Conservation (phyloP, 1,284 basidiomycete species). For the Stygiomarasmius scandens region DNA sequence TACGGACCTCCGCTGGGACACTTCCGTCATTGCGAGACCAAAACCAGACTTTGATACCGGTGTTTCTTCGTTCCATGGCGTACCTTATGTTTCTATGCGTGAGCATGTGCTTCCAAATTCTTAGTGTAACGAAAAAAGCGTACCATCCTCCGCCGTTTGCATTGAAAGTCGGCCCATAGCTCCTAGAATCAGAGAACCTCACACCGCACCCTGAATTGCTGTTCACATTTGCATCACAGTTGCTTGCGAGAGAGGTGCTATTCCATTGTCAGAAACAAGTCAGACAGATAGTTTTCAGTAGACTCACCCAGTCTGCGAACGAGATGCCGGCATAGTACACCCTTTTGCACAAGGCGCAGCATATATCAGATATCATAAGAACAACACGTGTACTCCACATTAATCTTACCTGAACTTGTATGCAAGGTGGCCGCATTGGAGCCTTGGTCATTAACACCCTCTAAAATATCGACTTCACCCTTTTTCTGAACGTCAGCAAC, state of each 20-base stretch:
- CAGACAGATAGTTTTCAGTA: constrained; percentile 9
- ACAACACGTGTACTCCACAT: background rate
- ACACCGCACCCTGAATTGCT: constrained; percentile 73
- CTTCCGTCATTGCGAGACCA: constrained; percentile 47
- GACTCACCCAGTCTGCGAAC: constrained; percentile 54
- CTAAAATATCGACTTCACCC: constrained; percentile 73
- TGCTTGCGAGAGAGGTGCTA: constrained; percentile 40
- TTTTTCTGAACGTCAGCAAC: constrained; percentile 21
- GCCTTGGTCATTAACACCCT: constrained; percentile 62
- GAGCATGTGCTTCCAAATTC: background rate
- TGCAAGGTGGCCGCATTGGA: constrained; percentile 68
- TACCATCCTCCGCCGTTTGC: constrained; percentile 63
- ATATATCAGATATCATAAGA: constrained; percentile 5
- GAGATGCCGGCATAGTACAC: constrained; percentile 60
- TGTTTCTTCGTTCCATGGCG: constrained; percentile 53
- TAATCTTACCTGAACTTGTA: constrained; percentile 45
- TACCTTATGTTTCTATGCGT: constrained; percentile 34
- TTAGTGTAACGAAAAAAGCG: background rate
- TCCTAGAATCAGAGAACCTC: constrained; percentile 40
- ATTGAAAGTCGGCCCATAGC: constrained; percentile 67
- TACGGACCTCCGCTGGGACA: constrained; percentile 49
- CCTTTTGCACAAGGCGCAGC: constrained; percentile 33
- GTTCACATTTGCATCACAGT: constrained; percentile 60
- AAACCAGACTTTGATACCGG: constrained; percentile 61
- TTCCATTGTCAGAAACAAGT: background rate